A percentile compares a stretch with the other conserved stretches of the same genome.
Evolutionary conservation across 192 early-diverging fungal genomes (phyloP).

Genomic region (Oehlia diaphana): DNA sequence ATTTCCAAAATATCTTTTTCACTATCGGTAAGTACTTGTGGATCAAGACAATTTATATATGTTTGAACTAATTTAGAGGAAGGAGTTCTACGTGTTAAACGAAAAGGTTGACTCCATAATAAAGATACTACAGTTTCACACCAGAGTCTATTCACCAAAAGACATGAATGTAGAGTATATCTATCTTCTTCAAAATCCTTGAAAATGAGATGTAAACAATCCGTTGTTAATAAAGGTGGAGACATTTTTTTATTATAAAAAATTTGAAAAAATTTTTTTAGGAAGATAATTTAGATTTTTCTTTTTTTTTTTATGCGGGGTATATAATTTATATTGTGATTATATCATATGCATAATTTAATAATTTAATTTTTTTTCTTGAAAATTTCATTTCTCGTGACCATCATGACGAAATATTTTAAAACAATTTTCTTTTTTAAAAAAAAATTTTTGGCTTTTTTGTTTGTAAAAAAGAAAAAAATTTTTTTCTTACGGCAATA

Average conservation of each 20-base stretch:
- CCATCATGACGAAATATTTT: no score
- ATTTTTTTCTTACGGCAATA: no score
- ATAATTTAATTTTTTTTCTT: no score
- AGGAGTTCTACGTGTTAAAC: not conserved
- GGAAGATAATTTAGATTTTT: no score
- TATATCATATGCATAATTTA: no score
- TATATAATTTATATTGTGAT: no score
- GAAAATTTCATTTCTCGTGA: no score
- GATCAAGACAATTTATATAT: not conserved
- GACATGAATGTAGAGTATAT: conserved; percentile 3
- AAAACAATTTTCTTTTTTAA: no score
- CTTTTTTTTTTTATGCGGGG: no score
- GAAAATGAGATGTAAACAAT: not conserved
- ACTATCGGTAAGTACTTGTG: not conserved
- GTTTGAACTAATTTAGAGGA: not conserved
- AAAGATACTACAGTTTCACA: not conserved
- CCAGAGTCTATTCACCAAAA: conserved; percentile 13
- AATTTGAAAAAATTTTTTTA: no score
- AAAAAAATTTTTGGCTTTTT: no score
- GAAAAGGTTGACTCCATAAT: conserved; percentile 16
- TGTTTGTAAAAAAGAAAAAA: no score
- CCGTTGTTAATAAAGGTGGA: not conserved
- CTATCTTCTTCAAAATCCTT: not conserved
- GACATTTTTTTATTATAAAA: not conserved
- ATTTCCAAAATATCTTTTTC: not conserved